These are phyloP conservation scores for Colletotrichum musicola DNA, from an alignment of 2,329 filamentous ascomycete species.

Conservation along the genomic window DNA sequence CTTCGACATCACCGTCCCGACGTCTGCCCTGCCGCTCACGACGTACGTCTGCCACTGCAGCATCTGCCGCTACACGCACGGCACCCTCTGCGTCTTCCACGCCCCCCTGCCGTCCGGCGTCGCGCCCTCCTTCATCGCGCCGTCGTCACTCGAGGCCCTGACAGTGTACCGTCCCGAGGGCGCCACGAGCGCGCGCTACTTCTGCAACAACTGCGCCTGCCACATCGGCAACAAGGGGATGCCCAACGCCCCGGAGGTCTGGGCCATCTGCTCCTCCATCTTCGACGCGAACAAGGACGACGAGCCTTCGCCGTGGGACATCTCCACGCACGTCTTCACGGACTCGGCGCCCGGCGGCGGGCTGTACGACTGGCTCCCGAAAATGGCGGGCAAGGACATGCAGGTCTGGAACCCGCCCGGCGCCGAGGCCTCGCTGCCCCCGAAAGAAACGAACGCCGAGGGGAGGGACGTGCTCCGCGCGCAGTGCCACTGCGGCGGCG, in stretches of 20 bases:
- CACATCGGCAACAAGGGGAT: conserved; percentile 55
- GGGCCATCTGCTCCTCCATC: conserved; percentile 55
- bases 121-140: conserved; percentile 54
- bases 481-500: conserved; percentile 61
- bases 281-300: conserved; percentile 50
- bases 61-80: conserved; percentile 57
- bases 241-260: conserved; percentile 45
- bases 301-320: conserved; percentile 49
- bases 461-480: conserved; percentile 56
- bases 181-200: conserved; percentile 51
- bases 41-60: conserved; percentile 61
- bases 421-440: conserved; percentile 42
- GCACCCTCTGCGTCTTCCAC: conserved; percentile 58
- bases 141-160: conserved; percentile 53
- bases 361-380: conserved; percentile 51
- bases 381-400: conserved; percentile 47
- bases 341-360: conserved; percentile 53
- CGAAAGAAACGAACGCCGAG: conserved; percentile 48
- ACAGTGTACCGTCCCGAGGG: conserved; percentile 51
- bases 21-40: conserved; percentile 53
- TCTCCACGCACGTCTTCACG: conserved; percentile 53
- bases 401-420: conserved; percentile 52
- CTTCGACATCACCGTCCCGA: conserved; percentile 56
- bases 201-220: conserved; percentile 61
- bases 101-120: conserved; percentile 50